A percentile compares a stretch with the other conserved stretches of the same genome.
These are phyloP conservation scores for Castanopsis chinensis DNA, from an alignment of 306 rosid species.

Conservation along the genomic window DNA sequence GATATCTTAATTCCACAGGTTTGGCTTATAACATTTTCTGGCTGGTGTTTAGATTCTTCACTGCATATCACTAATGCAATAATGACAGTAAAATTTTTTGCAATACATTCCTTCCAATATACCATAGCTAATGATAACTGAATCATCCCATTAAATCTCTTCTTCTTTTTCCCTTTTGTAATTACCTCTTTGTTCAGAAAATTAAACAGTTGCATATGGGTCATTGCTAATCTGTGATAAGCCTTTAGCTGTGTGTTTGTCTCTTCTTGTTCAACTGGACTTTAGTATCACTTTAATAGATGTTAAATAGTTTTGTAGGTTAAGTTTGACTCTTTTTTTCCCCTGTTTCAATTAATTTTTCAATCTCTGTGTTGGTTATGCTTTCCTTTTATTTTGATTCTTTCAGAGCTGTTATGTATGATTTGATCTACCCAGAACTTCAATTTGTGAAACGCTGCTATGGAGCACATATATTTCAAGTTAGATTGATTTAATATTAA, in stretches of 20 bases:
- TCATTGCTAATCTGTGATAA: not conserved
- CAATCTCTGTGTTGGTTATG: not conserved
- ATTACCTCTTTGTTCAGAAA: not conserved
- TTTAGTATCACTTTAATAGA: not conserved
- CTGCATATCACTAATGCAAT: not conserved
- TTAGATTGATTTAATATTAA: not conserved
- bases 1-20: constrained; percentile 53
- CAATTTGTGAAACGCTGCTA: not conserved
- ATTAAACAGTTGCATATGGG: not conserved
- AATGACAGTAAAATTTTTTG: not conserved
- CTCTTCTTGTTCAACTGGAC: not conserved
- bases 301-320: not conserved
- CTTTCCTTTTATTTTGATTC: not conserved
- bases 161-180: not conserved
- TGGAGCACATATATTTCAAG: not conserved
- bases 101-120: not conserved
- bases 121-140: not conserved
- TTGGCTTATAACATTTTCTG: constrained; percentile 25
- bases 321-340: not conserved
- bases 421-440: not conserved
- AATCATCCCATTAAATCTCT: not conserved
- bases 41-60: not conserved
- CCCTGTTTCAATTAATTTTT: not conserved
- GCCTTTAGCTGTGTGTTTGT: not conserved
- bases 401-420: not conserved